Evolutionary conservation across 2,329 filamentous ascomycete species (phyloP).

Genomic region (Apiospora koreana): DNA sequence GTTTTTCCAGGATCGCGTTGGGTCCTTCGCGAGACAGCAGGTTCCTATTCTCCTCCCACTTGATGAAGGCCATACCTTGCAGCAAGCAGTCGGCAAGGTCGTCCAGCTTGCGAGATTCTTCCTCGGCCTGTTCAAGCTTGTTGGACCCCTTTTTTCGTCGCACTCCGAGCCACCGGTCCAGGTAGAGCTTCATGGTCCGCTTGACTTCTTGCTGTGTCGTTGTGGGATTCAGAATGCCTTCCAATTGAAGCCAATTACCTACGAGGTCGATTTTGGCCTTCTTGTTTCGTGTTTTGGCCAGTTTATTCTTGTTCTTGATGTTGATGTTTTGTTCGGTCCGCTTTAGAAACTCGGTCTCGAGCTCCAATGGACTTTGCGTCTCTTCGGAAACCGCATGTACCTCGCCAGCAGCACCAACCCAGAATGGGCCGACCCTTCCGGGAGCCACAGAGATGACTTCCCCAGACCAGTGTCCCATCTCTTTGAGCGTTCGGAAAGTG

Average conservation of each 20-base stretch:
- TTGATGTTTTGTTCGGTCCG: neutral
- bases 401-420: constrained; percentile 36
- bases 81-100: constrained; percentile 79
- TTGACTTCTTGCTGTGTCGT: neutral
- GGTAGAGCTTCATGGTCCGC: constrained; percentile 15
- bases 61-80: constrained; percentile 75
- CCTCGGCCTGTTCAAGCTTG: constrained; percentile 32
- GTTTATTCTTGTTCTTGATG: constrained; percentile 17
- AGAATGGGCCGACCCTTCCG: constrained; percentile 56
- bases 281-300: constrained; percentile 21
- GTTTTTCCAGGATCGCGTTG: neutral
- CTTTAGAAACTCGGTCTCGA: neutral
- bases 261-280: constrained; percentile 63
- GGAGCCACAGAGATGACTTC: constrained; percentile 54
- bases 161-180: constrained; percentile 23
- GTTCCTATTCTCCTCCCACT: constrained; percentile 68
- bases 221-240: constrained; percentile 19
- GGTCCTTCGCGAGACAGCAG: constrained; percentile 7
- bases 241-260: constrained; percentile 48
- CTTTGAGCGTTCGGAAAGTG: constrained; percentile 57
- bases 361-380: constrained; percentile 9
- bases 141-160: constrained; percentile 20
- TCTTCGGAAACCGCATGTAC: constrained; percentile 12
- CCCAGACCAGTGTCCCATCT: constrained; percentile 43
- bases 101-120: constrained; percentile 66